Base-by-base conservation (phyloP, 1,139 yeast genomes). In the Zygoascus sp. region DNA sequence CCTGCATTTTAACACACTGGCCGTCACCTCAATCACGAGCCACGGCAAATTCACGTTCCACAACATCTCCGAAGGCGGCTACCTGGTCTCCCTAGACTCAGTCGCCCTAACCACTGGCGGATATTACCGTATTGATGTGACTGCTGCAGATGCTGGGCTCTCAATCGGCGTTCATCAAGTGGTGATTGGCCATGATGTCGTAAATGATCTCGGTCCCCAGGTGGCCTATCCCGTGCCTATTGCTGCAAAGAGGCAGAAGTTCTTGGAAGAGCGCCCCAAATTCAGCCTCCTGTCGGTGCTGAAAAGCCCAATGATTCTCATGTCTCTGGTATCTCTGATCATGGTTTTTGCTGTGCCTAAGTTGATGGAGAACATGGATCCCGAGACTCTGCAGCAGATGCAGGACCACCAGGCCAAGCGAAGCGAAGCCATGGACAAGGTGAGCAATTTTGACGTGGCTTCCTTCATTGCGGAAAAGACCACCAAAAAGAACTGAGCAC, bases 291-390 rank as follows among this genome's bases (percentile, higher is more conserved):
- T 62, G 22, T 53, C 52, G 23, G 63, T 68, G 60, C 42, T 68
- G 45, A 61, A 60, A 52, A 62, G 61, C 47, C 72, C 72, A 10
- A 66, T 66, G 63, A 67, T 68, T 55, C 52, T 66, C 34, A 50
- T 69, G 56, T 57, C 67, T 23, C 40, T 68, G 19, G 65, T 52
- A 0, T 59, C 69, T 9, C 50, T 69, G 42, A 62, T 53, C 10
- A 50, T 66, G 53, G 69, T 68, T 11, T 58, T 66, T 22, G 58
- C 58, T 7, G 45, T 67, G 39, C 73, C 73, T 5, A 57, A 59
- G 37, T 32, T 67, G 49, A 52, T 63, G 36, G 63, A 55, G 28
- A 55, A 53, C 42, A 50, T 68, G 36, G 72, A 68, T 46, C 70
- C 69, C 5, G 72, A 68, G 39, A 55, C 63, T 11, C 42, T 65